phyloP scores from a whole-genome alignment of 441 rosid genomes.

The Gossypium schwendimanii region DNA sequence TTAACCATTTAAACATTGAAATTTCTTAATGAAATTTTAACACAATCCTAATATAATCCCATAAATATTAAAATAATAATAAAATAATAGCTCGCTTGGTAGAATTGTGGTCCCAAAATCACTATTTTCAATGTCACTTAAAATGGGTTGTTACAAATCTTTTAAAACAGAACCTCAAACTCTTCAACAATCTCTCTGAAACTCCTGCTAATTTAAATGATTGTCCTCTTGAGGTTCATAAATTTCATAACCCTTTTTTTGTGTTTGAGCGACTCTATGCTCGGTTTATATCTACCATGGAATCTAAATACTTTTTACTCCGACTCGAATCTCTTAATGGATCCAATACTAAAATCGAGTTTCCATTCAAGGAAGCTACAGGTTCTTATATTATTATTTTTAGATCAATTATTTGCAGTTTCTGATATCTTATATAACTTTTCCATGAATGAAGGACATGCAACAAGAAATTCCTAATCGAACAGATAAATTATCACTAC shows the following conservation, averaged over 20 bases:
- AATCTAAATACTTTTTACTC: constrained; percentile 57
- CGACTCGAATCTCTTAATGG: constrained; percentile 42
- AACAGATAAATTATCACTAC: background rate
- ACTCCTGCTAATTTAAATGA: constrained; percentile 48
- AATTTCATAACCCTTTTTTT: background rate
- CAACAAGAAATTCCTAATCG: background rate
- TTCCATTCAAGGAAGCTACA: constrained; percentile 78
- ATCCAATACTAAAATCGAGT: constrained; percentile 40
- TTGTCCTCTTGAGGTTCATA: constrained; percentile 75
- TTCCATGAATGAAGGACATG: background rate
- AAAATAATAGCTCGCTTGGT: too few relatives aligned
- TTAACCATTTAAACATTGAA: too few relatives aligned
- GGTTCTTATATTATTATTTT: constrained; percentile 27
- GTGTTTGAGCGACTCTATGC: constrained; percentile 37
- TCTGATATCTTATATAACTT: background rate
- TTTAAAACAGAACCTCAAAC: constrained; percentile 65
- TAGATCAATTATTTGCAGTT: background rate
- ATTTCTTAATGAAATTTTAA: too few relatives aligned
- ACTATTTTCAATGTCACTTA: too few relatives aligned
- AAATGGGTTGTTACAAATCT: background rate
- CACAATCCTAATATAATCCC: too few relatives aligned
- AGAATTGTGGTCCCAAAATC: too few relatives aligned
- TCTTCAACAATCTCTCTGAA: constrained; percentile 54
- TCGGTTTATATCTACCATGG: constrained; percentile 52
- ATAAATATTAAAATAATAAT: too few relatives aligned